Percentiles rank a stretch among this genome's conserved stretches.
phyloP scores from a whole-genome alignment of 2,329 filamentous ascomycete genomes.

The Diaporthe vexans region DNA sequence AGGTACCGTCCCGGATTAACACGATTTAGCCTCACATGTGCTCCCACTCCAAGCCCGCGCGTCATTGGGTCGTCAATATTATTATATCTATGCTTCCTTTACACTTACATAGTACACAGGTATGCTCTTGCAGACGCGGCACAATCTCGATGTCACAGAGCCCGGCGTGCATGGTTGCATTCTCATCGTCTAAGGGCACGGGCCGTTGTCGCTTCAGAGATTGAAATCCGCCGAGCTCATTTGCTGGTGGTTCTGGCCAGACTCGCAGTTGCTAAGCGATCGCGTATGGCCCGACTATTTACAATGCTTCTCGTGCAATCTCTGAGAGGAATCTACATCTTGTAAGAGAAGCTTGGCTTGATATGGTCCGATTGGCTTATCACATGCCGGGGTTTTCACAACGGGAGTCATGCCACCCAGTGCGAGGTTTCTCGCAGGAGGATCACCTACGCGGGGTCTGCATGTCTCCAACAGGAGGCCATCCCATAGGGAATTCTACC shows the following conservation, averaged over 20 bases:
- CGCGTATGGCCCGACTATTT: background rate
- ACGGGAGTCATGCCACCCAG: background rate
- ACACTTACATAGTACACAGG: too few species aligned
- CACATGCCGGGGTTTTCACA: background rate
- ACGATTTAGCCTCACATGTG: constrained; percentile 31
- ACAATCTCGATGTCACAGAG: background rate
- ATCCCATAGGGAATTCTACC: background rate
- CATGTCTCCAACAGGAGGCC: background rate
- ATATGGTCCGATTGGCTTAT: background rate
- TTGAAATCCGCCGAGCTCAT: background rate
- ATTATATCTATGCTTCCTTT: background rate
- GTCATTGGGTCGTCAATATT: constrained; percentile 3
- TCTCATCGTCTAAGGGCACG: background rate
- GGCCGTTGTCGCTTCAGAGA: constrained; percentile 6
- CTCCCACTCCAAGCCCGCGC: background rate
- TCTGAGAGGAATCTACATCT: background rate
- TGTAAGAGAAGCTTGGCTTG: background rate
- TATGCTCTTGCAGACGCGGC: background rate
- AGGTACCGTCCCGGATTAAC: background rate
- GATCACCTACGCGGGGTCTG: too few species aligned
- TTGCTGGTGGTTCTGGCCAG: background rate
- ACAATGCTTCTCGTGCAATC: background rate
- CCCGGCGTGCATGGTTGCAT: background rate
- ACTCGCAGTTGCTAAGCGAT: background rate
- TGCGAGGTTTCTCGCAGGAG: too few species aligned